These are phyloP conservation scores for Candida neerlandica DNA, from an alignment of 1,139 yeast genomes.

Conservation along the genomic window DNA sequence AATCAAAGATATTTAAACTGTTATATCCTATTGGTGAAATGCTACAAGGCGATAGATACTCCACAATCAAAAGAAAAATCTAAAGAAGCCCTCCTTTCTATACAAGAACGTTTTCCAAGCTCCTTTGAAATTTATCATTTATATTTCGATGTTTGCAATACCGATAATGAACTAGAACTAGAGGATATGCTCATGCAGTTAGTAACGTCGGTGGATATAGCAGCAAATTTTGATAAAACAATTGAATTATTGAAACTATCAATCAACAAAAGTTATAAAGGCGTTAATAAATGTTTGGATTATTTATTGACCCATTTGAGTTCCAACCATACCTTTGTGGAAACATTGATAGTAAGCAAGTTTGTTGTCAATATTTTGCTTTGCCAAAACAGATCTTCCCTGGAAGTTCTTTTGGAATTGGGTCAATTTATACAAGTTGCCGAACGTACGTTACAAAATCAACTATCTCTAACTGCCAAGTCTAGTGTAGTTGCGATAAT, in stretches of 20 bases:
- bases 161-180: conserved; percentile 4
- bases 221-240: conserved; percentile 15
- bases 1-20: conserved; percentile 11
- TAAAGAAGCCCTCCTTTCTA: conserved; percentile 7
- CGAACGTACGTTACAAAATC: conserved; percentile 22
- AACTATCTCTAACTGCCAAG: conserved; percentile 21
- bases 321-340: conserved; percentile 21
- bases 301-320: conserved; percentile 24
- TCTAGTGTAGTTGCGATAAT: conserved; percentile 25
- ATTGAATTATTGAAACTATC: conserved; percentile 20
- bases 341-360: conserved; percentile 19
- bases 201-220: conserved; percentile 22
- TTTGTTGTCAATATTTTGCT: conserved; percentile 10
- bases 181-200: conserved; percentile 25
- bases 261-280: conserved; percentile 18
- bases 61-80: conserved; percentile 7
- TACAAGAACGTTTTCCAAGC: conserved; percentile 11
- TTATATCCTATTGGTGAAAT: conserved; percentile 12
- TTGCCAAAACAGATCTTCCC: neutral
- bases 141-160: conserved; percentile 9
- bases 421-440: conserved; percentile 20
- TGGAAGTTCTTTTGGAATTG: conserved; percentile 8
- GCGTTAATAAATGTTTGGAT: conserved; percentile 27
- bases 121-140: conserved; percentile 13
- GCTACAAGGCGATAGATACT: conserved; percentile 8